Evolutionary conservation across 1,284 basidiomycete species (phyloP).

Genomic region (Coniophora puteana): DNA sequence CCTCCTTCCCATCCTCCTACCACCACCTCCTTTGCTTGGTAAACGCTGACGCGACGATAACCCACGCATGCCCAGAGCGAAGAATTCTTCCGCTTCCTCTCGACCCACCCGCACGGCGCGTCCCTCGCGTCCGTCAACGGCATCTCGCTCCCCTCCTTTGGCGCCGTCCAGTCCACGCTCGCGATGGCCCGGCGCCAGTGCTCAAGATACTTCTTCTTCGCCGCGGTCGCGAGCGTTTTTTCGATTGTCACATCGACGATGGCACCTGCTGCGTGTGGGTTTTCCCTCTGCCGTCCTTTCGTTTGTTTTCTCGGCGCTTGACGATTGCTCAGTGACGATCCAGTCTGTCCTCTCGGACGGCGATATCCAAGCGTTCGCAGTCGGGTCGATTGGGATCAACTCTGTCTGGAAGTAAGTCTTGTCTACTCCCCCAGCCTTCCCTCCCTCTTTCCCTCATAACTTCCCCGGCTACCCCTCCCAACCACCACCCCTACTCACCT

Average conservation of each 20-base stretch:
- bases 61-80: conserved; percentile 17
- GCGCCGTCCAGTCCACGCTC: conserved; percentile 11
- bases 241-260: conserved; percentile 15
- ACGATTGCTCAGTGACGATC: conserved; percentile 15
- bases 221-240: conserved; percentile 16
- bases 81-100: conserved; percentile 24
- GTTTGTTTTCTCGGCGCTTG: neutral
- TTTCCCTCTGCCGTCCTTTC: neutral
- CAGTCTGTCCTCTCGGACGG: conserved; percentile 20
- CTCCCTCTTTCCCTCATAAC: neutral
- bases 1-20: no score
- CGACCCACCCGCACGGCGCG: conserved; percentile 14
- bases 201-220: conserved; percentile 23
- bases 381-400: conserved; percentile 19
- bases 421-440: no score
- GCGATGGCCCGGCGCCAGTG: conserved; percentile 15
- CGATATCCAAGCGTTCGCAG: conserved; percentile 16
- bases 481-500: no score
- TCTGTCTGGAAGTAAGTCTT: conserved; percentile 24
- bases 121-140: conserved; percentile 19
- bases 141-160: conserved; percentile 23
- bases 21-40: neutral
- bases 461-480: no score
- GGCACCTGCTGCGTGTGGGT: conserved; percentile 24
- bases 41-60: neutral